Evolutionary conservation across 495 filamentous ascomycete species (phyloP).

Genomic region (Cercophora samala): DNA sequence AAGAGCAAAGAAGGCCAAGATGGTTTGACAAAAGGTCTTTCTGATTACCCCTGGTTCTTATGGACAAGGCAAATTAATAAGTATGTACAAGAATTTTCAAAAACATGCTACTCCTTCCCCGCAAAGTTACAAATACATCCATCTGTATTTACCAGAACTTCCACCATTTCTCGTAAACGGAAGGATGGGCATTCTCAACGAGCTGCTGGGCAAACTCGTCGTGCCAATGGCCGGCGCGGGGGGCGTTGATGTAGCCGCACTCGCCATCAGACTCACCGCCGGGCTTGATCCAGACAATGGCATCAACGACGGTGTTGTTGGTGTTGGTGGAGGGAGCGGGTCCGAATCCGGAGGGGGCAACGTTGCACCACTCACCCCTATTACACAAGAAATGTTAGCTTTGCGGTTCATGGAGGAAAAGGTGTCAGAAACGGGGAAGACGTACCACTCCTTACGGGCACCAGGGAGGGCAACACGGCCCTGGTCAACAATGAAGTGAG

Average conservation of each 20-base stretch:
- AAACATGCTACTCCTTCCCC: not conserved
- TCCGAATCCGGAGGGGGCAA: conserved; percentile 64
- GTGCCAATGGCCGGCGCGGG: conserved; percentile 69
- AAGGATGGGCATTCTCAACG: conserved; percentile 58
- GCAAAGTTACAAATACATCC: not conserved
- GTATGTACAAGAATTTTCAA: conserved; percentile 8
- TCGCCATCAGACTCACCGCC: conserved; percentile 73
- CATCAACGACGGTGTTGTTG: conserved; percentile 60
- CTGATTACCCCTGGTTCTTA: not conserved
- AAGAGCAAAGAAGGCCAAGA: not conserved
- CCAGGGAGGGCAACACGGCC: conserved; percentile 49
- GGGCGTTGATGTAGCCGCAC: conserved; percentile 58
- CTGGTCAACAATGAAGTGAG: conserved; percentile 59
- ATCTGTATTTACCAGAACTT: not conserved
- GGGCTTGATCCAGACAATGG: conserved; percentile 76
- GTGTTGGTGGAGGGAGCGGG: conserved; percentile 58
- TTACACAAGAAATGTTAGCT: not conserved
- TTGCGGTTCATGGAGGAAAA: not conserved
- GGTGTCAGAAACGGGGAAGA: not conserved
- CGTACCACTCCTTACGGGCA: conserved; percentile 52
- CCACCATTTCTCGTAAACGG: conserved; percentile 12
- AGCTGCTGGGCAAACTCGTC: conserved; percentile 68
- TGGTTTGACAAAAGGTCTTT: not conserved
- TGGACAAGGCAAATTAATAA: conserved; percentile 2
- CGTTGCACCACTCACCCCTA: conserved; percentile 77